Evolutionary conservation across 192 early-diverging fungal species (phyloP).

Genomic region (Podila epigama): DNA sequence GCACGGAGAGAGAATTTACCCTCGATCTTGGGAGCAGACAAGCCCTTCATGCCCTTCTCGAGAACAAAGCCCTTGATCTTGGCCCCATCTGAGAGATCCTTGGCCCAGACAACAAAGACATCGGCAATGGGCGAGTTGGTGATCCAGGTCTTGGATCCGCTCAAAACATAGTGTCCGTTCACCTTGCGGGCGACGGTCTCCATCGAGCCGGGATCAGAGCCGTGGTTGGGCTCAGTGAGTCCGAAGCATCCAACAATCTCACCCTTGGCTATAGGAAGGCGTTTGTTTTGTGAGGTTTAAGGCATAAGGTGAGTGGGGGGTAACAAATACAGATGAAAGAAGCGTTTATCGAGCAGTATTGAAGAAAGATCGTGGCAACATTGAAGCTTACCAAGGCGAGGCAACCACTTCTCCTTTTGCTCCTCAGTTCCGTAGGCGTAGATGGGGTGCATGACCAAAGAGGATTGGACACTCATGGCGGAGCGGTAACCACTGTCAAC

Average conservation of each 20-base stretch:
- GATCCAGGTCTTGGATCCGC: slow-evolving; percentile 98
- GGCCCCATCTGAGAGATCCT: slow-evolving; percentile 75
- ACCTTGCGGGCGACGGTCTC: slow-evolving; percentile 85
- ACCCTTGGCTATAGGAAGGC: slow-evolving; percentile 70
- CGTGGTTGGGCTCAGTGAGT: slow-evolving; percentile 98
- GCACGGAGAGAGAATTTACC: slow-evolving; percentile 97
- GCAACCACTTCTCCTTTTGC: slow-evolving; percentile 93
- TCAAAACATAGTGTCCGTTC: slow-evolving; percentile 78
- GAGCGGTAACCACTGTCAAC: slow-evolving; percentile 97
- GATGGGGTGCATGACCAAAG: slow-evolving; percentile 99
- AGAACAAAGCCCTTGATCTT: slow-evolving; percentile 95
- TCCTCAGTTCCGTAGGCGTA: slow-evolving; percentile 91
- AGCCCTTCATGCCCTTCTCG: slow-evolving; percentile 94
- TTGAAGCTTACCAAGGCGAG: slow-evolving; percentile 75
- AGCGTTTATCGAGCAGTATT: no score
- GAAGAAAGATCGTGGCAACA: no score
- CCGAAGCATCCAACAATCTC: slow-evolving; percentile 93
- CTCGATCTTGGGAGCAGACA: slow-evolving; percentile 88
- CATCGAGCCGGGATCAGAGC: slow-evolving; percentile 93
- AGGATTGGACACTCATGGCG: slow-evolving; percentile 98
- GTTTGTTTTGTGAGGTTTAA: no score
- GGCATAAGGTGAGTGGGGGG: no score
- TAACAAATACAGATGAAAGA: no score
- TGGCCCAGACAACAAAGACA: slow-evolving; percentile 97
- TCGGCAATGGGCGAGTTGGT: slow-evolving; percentile 98